Conservation (phyloP, 768 basidiomycete species). For the Calocybe indica region DNA sequence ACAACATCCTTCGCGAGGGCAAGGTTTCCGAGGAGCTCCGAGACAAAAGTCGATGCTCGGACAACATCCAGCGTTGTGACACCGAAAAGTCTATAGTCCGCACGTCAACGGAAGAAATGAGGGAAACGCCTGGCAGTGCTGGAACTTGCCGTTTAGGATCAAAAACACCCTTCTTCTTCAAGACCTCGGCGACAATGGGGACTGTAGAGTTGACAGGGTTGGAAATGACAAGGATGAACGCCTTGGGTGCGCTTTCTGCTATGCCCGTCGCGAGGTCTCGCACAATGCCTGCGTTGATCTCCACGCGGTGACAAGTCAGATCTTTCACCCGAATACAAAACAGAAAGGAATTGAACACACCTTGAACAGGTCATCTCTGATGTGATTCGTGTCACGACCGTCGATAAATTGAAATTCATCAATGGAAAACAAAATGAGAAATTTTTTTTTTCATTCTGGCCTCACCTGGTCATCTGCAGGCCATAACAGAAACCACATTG, state of each 20-base stretch:
- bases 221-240: constrained; percentile 93
- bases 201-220: constrained; percentile 99
- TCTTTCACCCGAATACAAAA: neutral
- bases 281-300: constrained; percentile 99
- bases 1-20: constrained; percentile 54
- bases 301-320: neutral
- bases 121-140: neutral
- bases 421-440: constrained; percentile 1
- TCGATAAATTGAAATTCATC: neutral
- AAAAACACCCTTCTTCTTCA: constrained; percentile 89
- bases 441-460: constrained; percentile 2
- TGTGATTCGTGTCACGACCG: neutral
- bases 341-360: constrained; percentile 29
- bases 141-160: constrained; percentile 77
- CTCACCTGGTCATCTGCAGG: constrained; percentile 48
- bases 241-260: constrained; percentile 79
- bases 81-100: constrained; percentile 73
- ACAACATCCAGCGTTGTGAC: constrained; percentile 98
- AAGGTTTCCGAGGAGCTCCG: constrained; percentile 66
- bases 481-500: constrained; percentile 6
- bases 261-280: constrained; percentile 89
- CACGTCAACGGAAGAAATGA: neutral
- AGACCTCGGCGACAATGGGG: constrained; percentile 91
- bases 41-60: constrained; percentile 93
- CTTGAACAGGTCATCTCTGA: constrained; percentile 96